Evolutionary conservation across 2,329 filamentous ascomycete genomes (phyloP).

Genomic region (Xylariaceae sp.): DNA sequence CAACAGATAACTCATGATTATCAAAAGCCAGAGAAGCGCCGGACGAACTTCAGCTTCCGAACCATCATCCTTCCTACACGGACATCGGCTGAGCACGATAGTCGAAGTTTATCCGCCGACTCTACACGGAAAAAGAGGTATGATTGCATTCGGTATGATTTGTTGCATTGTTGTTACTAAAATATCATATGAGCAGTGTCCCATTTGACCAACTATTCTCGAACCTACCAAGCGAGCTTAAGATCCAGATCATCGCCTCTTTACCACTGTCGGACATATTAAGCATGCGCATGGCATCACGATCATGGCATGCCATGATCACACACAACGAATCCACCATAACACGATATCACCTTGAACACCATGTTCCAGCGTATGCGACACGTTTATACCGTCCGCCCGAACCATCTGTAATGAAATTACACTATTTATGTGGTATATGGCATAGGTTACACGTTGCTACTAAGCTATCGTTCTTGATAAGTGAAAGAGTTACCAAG

Average conservation of each 20-base stretch:
- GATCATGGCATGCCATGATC: conserved; percentile 65
- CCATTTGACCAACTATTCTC: conserved; percentile 65
- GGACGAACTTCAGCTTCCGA: conserved; percentile 41
- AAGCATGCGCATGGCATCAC: conserved; percentile 64
- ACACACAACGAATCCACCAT: conserved; percentile 67
- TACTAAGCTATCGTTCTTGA: conserved; percentile 65
- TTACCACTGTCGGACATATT: conserved; percentile 67
- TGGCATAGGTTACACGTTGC: conserved; percentile 72
- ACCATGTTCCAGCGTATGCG: conserved; percentile 67
- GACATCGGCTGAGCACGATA: conserved; percentile 42
- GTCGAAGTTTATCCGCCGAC: conserved; percentile 37
- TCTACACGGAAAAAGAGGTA: conserved; percentile 38
- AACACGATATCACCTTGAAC: conserved; percentile 65
- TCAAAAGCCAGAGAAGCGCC: conserved; percentile 41
- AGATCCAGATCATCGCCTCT: conserved; percentile 66
- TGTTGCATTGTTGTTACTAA: conserved; percentile 6
- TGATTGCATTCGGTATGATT: neutral
- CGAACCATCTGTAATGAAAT: conserved; percentile 55
- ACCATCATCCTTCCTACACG: conserved; percentile 43
- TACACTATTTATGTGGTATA: conserved; percentile 68
- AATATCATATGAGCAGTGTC: conserved; percentile 39
- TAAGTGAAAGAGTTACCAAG: conserved; percentile 70
- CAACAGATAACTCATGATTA: conserved; percentile 44
- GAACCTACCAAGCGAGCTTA: conserved; percentile 65
- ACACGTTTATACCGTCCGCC: conserved; percentile 63